Conservation (phyloP, 352 stramenopile genomes). For the Phytopythium montanum region DNA sequence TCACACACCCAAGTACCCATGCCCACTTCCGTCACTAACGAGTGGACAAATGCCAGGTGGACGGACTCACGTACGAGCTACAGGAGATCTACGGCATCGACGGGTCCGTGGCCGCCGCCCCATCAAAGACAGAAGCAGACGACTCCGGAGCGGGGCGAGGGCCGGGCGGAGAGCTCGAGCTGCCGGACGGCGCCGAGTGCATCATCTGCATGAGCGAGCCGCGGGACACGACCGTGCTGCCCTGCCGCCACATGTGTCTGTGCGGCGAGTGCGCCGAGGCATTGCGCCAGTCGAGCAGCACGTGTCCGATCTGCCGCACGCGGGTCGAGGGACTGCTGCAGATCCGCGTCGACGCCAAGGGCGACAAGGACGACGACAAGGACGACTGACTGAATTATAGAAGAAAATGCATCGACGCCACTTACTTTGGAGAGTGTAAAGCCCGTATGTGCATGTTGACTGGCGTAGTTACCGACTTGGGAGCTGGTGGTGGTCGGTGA, state of each 20-base stretch:
- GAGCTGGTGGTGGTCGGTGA: background rate
- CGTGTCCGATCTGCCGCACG: slow-evolving; percentile 80
- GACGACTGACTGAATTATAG: slow-evolving; percentile 8
- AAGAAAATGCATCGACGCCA: background rate
- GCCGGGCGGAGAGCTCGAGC: slow-evolving; percentile 39
- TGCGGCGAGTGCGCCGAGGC: slow-evolving; percentile 76
- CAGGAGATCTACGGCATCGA: slow-evolving; percentile 89
- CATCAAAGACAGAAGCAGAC: slow-evolving; percentile 24
- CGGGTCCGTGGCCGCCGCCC: slow-evolving; percentile 49
- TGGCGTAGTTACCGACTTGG: background rate
- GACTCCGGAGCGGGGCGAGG: background rate
- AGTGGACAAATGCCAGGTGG: slow-evolving; percentile 34
- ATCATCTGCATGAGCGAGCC: slow-evolving; percentile 85
- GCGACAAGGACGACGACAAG: slow-evolving; percentile 18
- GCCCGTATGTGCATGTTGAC: background rate
- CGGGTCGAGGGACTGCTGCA: slow-evolving; percentile 73
- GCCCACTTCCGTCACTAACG: background rate
- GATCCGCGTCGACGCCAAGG: slow-evolving; percentile 63
- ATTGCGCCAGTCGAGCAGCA: slow-evolving; percentile 65
- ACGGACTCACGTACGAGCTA: slow-evolving; percentile 79
- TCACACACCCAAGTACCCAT: background rate
- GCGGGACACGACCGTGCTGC: slow-evolving; percentile 79
- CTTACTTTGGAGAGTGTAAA: background rate
- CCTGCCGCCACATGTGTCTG: slow-evolving; percentile 87
- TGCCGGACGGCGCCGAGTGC: slow-evolving; percentile 79